These are phyloP conservation scores for Ajuga chamaepitys DNA, from an alignment of 257 asterid genomes.

Conservation along the genomic window DNA sequence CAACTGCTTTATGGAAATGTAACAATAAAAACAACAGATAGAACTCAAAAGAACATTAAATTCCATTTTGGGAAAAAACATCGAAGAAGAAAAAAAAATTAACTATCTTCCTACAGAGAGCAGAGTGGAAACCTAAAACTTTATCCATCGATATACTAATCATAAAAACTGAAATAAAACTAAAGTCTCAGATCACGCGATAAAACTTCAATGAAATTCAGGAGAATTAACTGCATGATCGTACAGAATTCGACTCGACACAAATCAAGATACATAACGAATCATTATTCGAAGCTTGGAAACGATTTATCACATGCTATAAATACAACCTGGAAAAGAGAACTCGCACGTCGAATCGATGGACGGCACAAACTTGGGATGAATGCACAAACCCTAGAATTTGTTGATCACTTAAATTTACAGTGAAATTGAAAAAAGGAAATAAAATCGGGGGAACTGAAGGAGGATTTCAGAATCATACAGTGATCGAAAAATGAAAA, in stretches of 20 bases:
- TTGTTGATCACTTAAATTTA: constrained; percentile 15
- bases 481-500: neutral
- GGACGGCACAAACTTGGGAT: constrained; percentile 3
- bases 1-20: neutral
- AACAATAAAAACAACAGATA: neutral
- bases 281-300: neutral
- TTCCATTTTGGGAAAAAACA: neutral
- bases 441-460: constrained; percentile 5
- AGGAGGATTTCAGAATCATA: constrained; percentile 13
- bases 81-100: neutral
- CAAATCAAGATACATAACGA: neutral
- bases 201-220: neutral
- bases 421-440: neutral
- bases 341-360: constrained; percentile 15
- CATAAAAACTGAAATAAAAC: neutral
- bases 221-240: constrained; percentile 11
- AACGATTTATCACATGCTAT: constrained; percentile 13
- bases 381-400: constrained; percentile 18
- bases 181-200: neutral
- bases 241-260: neutral
- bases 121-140: no score
- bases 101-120: neutral
- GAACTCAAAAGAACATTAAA: neutral
- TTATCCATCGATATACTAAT: neutral
- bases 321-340: neutral